Percentiles rank a stretch among this genome's conserved stretches.
phyloP scores from a whole-genome alignment of 1,284 basidiomycete genomes.

The Cutaneotrichosporon sp. region DNA sequence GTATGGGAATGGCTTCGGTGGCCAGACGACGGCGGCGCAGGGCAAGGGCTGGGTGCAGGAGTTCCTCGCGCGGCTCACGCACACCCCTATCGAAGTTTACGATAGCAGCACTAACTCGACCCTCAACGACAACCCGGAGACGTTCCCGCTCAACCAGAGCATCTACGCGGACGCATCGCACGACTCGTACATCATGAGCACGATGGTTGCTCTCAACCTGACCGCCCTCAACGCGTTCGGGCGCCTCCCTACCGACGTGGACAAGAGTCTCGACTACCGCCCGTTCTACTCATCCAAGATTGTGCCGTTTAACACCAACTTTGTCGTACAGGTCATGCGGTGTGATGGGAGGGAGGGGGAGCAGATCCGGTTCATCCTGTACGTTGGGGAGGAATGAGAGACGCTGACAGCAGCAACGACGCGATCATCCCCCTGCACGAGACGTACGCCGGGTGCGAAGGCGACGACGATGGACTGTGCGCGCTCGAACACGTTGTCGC shows the following conservation, averaged over 20 bases:
- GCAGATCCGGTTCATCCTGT: constrained; percentile 51
- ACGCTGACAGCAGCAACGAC: constrained; percentile 61
- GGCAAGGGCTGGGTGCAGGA: constrained; percentile 85
- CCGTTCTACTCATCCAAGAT: constrained; percentile 67
- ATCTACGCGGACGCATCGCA: constrained; percentile 62
- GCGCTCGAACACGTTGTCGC: constrained; percentile 70
- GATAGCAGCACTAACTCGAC: constrained; percentile 79
- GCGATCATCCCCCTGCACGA: constrained; percentile 78
- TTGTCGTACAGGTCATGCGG: constrained; percentile 46
- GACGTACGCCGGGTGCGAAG: constrained; percentile 66
- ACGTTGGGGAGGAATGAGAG: constrained; percentile 5
- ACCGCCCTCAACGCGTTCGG: constrained; percentile 50
- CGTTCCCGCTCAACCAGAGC: constrained; percentile 75
- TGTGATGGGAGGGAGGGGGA: constrained; percentile 35
- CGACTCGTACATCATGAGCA: constrained; percentile 71
- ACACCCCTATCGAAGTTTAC: constrained; percentile 65
- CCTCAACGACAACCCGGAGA: constrained; percentile 65
- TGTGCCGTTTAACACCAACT: constrained; percentile 68
- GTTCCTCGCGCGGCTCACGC: constrained; percentile 72
- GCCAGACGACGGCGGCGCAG: constrained; percentile 61
- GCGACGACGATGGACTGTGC: constrained; percentile 72
- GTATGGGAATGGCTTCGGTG: constrained; percentile 9
- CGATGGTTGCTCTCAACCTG: constrained; percentile 71
- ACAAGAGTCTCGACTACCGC: constrained; percentile 31
- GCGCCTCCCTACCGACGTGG: constrained; percentile 23